phyloP scores from a whole-genome alignment of 2,329 filamentous ascomycete species.

The Ustulina deusta region DNA sequence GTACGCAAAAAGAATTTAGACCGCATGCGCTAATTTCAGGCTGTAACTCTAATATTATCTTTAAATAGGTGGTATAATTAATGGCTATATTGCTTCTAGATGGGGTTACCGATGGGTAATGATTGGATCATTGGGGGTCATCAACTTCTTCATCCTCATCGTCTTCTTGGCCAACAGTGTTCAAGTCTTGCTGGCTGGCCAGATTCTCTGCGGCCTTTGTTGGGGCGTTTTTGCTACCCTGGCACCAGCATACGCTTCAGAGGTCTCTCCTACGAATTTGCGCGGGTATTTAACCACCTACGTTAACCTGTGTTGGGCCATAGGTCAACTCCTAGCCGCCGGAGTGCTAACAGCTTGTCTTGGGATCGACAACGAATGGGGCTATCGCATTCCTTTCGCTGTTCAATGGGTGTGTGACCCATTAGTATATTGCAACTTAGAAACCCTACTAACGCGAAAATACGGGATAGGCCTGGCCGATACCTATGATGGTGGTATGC shows the following conservation, averaged over 20 bases:
- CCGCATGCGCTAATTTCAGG: not conserved
- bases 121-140: slow-evolving; percentile 46
- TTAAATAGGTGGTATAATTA: slow-evolving; percentile 46
- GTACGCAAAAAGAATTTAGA: slow-evolving; percentile 37
- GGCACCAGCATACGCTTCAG: slow-evolving; percentile 53
- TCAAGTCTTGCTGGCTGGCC: slow-evolving; percentile 45
- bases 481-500: slow-evolving; percentile 55
- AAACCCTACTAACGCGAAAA: not conserved
- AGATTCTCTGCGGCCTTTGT: slow-evolving; percentile 50
- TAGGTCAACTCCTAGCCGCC: slow-evolving; percentile 57
- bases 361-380: slow-evolving; percentile 53
- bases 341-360: slow-evolving; percentile 56
- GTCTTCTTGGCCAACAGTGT: slow-evolving; percentile 46
- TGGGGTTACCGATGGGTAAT: slow-evolving; percentile 50
- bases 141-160: slow-evolving; percentile 50
- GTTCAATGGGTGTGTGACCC: slow-evolving; percentile 55
- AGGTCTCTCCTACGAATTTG: slow-evolving; percentile 52
- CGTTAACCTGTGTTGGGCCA: slow-evolving; percentile 61
- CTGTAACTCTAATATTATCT: not conserved
- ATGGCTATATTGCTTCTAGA: slow-evolving; percentile 48
- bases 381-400: slow-evolving; percentile 58
- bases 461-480: slow-evolving; percentile 53
- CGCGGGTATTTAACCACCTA: slow-evolving; percentile 58
- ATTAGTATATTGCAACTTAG: not conserved
- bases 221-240: slow-evolving; percentile 52